Conservation (phyloP, 2,329 filamentous ascomycete genomes). For the Tolypocladium album region DNA sequence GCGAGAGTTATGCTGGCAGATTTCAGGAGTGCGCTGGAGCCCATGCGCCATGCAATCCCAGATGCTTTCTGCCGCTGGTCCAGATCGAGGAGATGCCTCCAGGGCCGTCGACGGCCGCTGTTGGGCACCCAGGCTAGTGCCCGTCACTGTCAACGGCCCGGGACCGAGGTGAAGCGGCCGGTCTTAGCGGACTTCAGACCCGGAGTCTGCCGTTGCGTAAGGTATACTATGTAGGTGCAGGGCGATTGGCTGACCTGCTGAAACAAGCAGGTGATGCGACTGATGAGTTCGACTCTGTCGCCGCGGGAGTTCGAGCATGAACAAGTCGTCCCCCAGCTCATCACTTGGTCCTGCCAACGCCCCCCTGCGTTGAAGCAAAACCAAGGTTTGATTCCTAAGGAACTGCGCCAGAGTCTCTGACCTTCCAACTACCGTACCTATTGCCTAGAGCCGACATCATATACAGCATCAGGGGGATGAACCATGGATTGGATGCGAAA, state of each 20-base stretch:
- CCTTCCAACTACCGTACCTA: neutral
- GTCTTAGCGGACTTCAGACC: neutral
- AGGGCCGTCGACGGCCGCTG: neutral
- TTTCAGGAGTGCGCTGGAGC: neutral
- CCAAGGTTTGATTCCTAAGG: neutral
- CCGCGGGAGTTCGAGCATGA: neutral
- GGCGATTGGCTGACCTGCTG: constrained; percentile 5
- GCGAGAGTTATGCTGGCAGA: neutral
- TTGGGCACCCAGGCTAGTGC: neutral
- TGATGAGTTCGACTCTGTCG: neutral
- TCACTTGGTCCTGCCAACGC: neutral
- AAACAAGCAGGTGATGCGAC: constrained; percentile 5
- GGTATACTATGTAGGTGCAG: neutral
- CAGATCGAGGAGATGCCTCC: neutral
- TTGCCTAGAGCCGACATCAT: neutral
- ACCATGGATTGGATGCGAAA: neutral
- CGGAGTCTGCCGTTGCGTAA: neutral
- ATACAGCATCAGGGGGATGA: neutral
- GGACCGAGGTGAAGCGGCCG: neutral
- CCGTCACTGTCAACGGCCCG: neutral
- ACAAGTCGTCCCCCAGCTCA: neutral
- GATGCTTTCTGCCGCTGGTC: neutral
- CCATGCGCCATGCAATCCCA: neutral
- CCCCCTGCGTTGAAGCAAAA: neutral
- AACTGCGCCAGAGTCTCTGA: neutral